Base-by-base conservation (phyloP, 805 yeast species). In the Yarrowia keelungensis region DNA sequence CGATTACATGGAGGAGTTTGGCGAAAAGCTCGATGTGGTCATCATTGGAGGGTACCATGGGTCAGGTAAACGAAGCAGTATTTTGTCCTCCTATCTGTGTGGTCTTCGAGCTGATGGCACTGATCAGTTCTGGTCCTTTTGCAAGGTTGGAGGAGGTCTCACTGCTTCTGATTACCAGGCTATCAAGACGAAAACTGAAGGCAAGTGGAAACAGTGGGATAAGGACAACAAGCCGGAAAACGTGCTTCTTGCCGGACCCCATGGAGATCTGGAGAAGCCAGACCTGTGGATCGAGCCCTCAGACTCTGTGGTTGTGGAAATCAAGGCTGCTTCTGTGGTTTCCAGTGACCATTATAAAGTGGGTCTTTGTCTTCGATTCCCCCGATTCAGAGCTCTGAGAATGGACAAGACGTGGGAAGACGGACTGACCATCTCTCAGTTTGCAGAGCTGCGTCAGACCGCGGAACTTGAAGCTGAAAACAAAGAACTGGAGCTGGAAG, bases 131-230 rank as follows among this genome's bases (percentile, higher is more conserved):
- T 79, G 85, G 67, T 85, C 94, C 16, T 89, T 94, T 70, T 89
- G 97, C 73, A 83, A 85, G 22, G 89, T 93, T 54, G 94, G 97
- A 1, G 92, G 93, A 74, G 98, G 98, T 0, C 86, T 94, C 69
- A 84, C 91, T 10, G 77, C 79, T 0, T 84, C 83, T 1, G 93
- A 89, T 69, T 88, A 84, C 70, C 83, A 84, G 41, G 81, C 80
- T 56, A 87, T 95, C 46, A 85, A 85, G 47, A 79, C 85, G 22
- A 69, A 79, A 9, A 86, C 95, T 0, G 76, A 81, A 49, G 88
- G 86, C 0, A 83, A 86, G 70, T 90, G 97, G 97, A 79, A 78
- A 1, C 76, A 79, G 22, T 81, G 77, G 69, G 79, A 81, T 8
- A 59, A 71, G 5, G 8, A 62, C 32, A 3, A 12, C 67, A 39